Conservation (phyloP, 805 yeast species). For the Candida ascalaphidarum region DNA sequence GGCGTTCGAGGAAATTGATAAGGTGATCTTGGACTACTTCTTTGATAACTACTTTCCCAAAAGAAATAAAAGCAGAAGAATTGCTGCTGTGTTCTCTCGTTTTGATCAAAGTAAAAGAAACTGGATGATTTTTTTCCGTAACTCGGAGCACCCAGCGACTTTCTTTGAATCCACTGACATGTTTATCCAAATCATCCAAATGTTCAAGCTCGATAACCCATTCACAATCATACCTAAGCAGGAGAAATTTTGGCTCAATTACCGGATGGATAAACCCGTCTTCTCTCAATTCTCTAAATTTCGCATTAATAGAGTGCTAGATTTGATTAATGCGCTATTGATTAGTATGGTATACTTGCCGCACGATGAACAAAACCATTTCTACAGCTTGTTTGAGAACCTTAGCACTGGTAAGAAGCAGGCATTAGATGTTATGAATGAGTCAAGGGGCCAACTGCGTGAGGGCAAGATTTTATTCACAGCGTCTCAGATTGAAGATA, state of each 20-base stretch:
- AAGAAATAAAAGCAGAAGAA: background rate
- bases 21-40: conserved; percentile 10
- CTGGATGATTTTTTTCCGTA: conserved; percentile 24
- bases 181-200: conserved; percentile 14
- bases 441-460: too few relatives aligned
- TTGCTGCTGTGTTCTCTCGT: conserved; percentile 25
- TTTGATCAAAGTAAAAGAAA: conserved; percentile 21
- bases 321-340: conserved; percentile 41
- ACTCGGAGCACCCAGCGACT: background rate
- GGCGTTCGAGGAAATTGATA: conserved; percentile 17
- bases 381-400: background rate
- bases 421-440: conserved; percentile 22
- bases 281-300: conserved; percentile 32
- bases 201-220: conserved; percentile 24
- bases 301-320: conserved; percentile 38
- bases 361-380: too few relatives aligned
- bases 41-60: conserved; percentile 14
- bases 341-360: conserved; percentile 12
- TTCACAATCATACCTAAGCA: conserved; percentile 16
- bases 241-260: conserved; percentile 11
- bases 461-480: conserved; percentile 18
- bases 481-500: conserved; percentile 22
- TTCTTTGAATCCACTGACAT: conserved; percentile 9
- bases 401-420: conserved; percentile 12
- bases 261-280: conserved; percentile 14